Conservation (phyloP, 2,329 filamentous ascomycete genomes). For the Apiospora arundinis region DNA sequence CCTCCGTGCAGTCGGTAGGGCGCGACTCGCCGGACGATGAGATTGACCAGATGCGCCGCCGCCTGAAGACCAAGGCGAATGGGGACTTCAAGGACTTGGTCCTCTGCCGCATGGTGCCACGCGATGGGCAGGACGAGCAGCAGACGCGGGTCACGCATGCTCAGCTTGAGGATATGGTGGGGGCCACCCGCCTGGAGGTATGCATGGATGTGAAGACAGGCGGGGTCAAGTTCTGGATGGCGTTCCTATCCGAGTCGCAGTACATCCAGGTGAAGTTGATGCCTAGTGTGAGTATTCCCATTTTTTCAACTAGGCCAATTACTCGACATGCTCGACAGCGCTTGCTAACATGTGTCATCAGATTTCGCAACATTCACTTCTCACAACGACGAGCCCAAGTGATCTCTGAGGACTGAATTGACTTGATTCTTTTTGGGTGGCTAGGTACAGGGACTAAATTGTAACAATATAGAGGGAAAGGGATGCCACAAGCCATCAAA, state of each 20-base stretch:
- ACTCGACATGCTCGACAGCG: background rate
- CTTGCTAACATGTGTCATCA: background rate
- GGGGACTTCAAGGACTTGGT: conserved; percentile 9
- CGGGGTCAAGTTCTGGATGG: conserved; percentile 2
- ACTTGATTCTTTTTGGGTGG: background rate
- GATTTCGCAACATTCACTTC: conserved; percentile 11
- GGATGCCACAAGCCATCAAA: background rate
- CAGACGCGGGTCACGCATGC: background rate
- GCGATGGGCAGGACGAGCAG: background rate
- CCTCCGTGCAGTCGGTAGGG: background rate
- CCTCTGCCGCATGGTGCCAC: conserved; percentile 5
- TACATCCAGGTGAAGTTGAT: conserved; percentile 9
- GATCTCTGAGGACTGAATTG: background rate
- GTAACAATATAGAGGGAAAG: background rate
- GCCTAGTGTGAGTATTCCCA: background rate
- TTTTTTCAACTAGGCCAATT: background rate
- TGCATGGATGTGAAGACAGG: background rate
- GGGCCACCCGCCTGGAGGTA: background rate
- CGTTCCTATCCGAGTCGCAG: background rate
- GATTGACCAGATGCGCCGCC: background rate
- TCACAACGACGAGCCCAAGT: background rate
- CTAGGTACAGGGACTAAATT: background rate
- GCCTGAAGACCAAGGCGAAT: background rate
- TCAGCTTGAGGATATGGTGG: background rate
- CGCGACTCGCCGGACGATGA: background rate